Base-by-base conservation (phyloP, 2,329 filamentous ascomycete species). In the Penicillium sclerotiorum region DNA sequence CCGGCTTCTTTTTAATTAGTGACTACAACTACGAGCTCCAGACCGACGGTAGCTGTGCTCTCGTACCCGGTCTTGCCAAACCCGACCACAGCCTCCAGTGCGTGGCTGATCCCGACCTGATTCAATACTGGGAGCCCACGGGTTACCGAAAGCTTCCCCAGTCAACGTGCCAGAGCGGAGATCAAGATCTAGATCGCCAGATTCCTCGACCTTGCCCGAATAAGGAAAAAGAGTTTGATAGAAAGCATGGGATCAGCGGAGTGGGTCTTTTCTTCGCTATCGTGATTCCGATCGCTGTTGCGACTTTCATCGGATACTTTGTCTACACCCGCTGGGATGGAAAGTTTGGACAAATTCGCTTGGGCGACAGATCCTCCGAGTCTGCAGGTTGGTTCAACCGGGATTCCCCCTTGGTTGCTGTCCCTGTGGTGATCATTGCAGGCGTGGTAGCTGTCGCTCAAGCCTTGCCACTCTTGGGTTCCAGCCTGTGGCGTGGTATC, bases 1-100 rank as follows among this genome's bases (percentile, higher is more conserved):
- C 37, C 36, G 38, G 41, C 36, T 35, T 39, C 28, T 49, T 12
- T 20, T 5, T 2, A 18, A 17, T 5, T 42, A 94, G 90, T 73
- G 93, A 95, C 68, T 99, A 90, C 79, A 99, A 99, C 72, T 99
- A 84, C 71, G 86, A 97, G 68, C 83, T 88, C 39, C 83, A 89
- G 69, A 80, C 76, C 22, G 88, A 92, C 64, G 87, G 88, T 40
- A 84, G 87, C 55, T 99, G 94, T 73, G 72, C 71, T 5, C 82
- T 95, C 11, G 90, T 97, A 1, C 71, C 80, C 0, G 93, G 93
- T 12, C 82, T 91, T 33, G 57, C 80, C 8, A 86, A 89, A 11
- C 75, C 78, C 7, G 79, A 88, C 59, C 82, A 86, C 43, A 73
- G 74, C 49, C 73, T 75, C 30, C 74, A 82, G 15, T 90, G 87